Base-by-base conservation (phyloP, 2,329 filamentous ascomycete genomes). In the Ascochyta pisi region DNA sequence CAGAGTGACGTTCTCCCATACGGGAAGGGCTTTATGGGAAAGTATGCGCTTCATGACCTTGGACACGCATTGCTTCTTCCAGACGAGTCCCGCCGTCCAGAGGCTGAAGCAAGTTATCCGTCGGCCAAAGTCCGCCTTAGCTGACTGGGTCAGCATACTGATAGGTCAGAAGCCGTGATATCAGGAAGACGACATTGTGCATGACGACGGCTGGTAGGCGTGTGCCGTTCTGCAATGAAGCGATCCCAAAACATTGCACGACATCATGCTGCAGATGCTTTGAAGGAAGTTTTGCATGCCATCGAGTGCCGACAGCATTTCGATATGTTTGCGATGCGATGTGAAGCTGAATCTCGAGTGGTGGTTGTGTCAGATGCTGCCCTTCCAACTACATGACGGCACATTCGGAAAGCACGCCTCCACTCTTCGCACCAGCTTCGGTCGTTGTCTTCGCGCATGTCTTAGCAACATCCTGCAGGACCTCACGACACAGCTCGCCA, bases 381-480 rank as follows among this genome's bases (percentile, higher is more conserved):
- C 22, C 24, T n/a, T 9, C n/a, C 10, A 10, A 3, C 58, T 51
- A 66, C 60, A 65, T 63, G 19, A 62, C 48, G 27, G 47, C 47
- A 54, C 65, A 66, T 4, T 71, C 74, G 6, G 58, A 57, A 2
- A 57, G 39, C 15, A 61, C 50, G 2, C 77, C 78, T 23, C 76
- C 69, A 39, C 72, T 79, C 69, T 82, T 80, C 0, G 78, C 84
- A 2, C 84, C 84, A 19, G 76, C 75, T 16, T 79, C 78, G 1
- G 83, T 86, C 6, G 81, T 86, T 3, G 83, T 85, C 76, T 79
- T 82, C n/a, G 81, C 85, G 4, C 83, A 82, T 27, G 83, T 81
- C 66, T 75, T 80, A 9, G 84, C 83, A 19, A 88, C 77, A 68
- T 88, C 85, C 65, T 88, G 84, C 54, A 87, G 79, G 0, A 84